Conservation (phyloP, 2,329 filamentous ascomycete genomes). For the Cryphonectria naterciae region DNA sequence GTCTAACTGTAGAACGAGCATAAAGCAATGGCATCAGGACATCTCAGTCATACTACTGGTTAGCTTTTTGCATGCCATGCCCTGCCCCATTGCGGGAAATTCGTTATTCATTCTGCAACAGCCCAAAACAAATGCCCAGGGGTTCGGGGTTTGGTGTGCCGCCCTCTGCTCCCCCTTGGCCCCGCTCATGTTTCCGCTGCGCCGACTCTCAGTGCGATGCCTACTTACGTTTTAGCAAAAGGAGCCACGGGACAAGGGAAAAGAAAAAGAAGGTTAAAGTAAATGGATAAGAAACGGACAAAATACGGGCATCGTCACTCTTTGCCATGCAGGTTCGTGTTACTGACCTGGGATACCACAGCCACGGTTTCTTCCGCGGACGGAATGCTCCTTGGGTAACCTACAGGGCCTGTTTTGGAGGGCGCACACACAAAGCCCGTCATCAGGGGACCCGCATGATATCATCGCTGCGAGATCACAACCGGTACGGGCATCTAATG, state of each 20-base stretch:
- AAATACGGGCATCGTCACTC: not conserved
- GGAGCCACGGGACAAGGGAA: not conserved
- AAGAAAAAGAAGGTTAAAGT: not conserved
- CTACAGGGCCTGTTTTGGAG: not conserved
- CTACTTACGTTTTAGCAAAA: not conserved
- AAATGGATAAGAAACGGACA: not conserved
- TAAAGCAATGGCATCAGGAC: not conserved
- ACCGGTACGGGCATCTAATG: too few relatives aligned
- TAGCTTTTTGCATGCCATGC: not conserved
- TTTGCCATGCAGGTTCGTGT: not conserved
- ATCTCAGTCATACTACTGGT: not conserved
- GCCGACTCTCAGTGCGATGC: not conserved
- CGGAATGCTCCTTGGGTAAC: not conserved
- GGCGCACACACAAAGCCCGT: not conserved
- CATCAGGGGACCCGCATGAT: conserved; percentile 8
- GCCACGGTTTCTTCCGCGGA: not conserved
- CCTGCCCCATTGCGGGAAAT: not conserved
- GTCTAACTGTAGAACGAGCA: too few relatives aligned
- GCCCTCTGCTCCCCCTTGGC: not conserved
- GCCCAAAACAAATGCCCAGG: not conserved
- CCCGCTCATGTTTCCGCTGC: not conserved
- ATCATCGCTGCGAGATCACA: conserved; percentile 7
- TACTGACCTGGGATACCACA: not conserved
- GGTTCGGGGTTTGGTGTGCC: not conserved
- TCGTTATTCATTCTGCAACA: not conserved